Evolutionary conservation across 176 grass and related monocot species (phyloP).

Genomic region (Dendrocalamus sinicus): DNA sequence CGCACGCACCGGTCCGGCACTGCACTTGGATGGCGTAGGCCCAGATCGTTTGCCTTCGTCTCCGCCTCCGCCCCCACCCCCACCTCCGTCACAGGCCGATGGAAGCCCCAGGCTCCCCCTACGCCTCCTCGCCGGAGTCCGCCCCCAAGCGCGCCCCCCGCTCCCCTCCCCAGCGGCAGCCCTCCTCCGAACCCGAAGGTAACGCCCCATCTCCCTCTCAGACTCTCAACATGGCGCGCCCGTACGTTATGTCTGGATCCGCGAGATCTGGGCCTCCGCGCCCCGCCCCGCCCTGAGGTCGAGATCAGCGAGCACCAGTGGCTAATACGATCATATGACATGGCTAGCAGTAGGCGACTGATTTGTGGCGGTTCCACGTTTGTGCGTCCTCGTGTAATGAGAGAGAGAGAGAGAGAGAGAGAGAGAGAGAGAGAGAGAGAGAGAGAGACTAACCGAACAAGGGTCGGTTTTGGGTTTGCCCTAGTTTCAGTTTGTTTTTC

Average conservation of each 20-base stretch:
- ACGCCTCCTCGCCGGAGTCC: conserved; percentile 89
- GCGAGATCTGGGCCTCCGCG: conserved; percentile 30
- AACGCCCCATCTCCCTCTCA: not conserved
- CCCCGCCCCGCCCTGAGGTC: not conserved
- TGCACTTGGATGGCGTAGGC: conserved; percentile 45
- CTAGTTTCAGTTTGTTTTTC: not conserved
- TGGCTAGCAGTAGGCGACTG: not conserved
- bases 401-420: too few species aligned
- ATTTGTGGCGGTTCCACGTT: not conserved
- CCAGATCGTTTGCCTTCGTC: conserved; percentile 5
- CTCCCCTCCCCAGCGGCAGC: conserved; percentile 61
- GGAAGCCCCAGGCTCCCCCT: conserved; percentile 83
- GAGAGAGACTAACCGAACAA: not conserved
- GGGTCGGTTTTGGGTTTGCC: not conserved
- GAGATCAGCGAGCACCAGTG: conserved; percentile 35
- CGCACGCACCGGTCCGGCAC: too few species aligned
- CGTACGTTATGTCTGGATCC: conserved; percentile 27
- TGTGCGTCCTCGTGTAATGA: too few species aligned
- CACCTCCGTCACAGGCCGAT: conserved; percentile 42
- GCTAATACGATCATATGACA: not conserved
- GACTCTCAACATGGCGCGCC: not conserved
- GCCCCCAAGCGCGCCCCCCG: conserved; percentile 70
- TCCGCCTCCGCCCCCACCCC: not conserved
- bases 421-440: too few species aligned
- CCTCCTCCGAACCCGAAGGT: conserved; percentile 46